Percentiles rank a stretch among this genome's conserved stretches.
Evolutionary conservation across 140 eudicot species (phyloP).

Genomic region (Oenanthe javanica): DNA sequence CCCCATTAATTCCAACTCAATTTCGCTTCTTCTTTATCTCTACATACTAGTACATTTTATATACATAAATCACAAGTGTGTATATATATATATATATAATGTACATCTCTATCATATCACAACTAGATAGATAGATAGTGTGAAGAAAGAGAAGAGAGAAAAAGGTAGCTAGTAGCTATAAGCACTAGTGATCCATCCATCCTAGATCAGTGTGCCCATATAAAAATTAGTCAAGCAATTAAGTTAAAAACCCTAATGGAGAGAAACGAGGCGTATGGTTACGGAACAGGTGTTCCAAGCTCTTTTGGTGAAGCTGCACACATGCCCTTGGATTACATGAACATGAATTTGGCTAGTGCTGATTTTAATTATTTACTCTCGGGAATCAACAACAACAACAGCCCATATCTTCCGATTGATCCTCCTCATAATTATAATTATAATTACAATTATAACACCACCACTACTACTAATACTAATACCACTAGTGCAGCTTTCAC

Average conservation of each 20-base stretch:
- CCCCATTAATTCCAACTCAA: neutral
- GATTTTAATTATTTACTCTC: neutral
- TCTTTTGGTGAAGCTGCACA: neutral
- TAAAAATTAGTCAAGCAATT: neutral
- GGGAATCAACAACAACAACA: neutral
- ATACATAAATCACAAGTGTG: no score
- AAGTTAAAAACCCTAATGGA: conserved; percentile 3
- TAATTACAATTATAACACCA: no score
- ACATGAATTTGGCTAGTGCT: neutral
- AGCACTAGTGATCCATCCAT: neutral
- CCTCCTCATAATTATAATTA: no score
- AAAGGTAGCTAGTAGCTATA: no score
- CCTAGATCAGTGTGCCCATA: neutral
- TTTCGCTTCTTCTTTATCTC: neutral
- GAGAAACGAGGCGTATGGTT: conserved; percentile 3
- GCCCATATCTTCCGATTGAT: no score
- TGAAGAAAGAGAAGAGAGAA: no score
- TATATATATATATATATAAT: no score
- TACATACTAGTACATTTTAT: neutral
- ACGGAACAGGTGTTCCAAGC: neutral
- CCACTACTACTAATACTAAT: no score
- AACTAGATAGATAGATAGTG: no score
- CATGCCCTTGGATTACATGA: neutral
- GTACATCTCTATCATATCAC: no score
- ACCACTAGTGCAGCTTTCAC: no score